phyloP scores from a whole-genome alignment of 768 basidiomycete species.

The Albatrellus ellisii region DNA sequence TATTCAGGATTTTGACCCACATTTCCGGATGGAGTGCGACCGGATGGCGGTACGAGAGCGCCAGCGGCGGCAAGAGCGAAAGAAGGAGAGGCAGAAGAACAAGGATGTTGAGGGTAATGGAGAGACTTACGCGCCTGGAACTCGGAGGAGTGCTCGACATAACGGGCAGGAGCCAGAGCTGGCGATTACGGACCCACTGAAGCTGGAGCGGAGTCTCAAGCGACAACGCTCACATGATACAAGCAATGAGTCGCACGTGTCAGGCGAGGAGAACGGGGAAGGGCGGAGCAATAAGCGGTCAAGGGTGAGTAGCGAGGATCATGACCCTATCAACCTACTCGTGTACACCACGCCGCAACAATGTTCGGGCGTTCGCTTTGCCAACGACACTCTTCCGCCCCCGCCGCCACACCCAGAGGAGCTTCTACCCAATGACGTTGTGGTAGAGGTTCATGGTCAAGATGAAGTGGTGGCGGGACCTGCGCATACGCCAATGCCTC shows the following conservation, averaged over 20 bases:
- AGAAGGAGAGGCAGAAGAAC: conserved; percentile 20
- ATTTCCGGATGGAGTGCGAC: conserved; percentile 73
- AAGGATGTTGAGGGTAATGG: conserved; percentile 22
- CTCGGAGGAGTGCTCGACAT: conserved; percentile 57
- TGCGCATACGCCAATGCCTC: conserved; percentile 1
- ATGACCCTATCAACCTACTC: conserved; percentile 8
- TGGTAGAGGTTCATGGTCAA: background rate
- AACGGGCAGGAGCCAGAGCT: conserved; percentile 65
- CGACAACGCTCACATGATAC: conserved; percentile 41
- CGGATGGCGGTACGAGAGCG: conserved; percentile 72
- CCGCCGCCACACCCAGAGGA: background rate
- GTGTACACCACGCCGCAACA: conserved; percentile 3
- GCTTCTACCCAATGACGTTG: background rate
- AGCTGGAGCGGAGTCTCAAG: conserved; percentile 52
- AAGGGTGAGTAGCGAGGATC: conserved; percentile 13
- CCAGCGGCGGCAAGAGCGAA: conserved; percentile 42
- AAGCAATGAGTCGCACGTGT: conserved; percentile 15
- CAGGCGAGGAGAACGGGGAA: conserved; percentile 12
- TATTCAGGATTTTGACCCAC: conserved; percentile 73
- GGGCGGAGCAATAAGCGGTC: conserved; percentile 9
- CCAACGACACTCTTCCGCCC: conserved; percentile 1
- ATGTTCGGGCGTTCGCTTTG: conserved; percentile 6
- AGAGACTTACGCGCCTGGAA: conserved; percentile 31
- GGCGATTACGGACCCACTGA: conserved; percentile 58
- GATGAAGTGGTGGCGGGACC: conserved; percentile 5